These are phyloP conservation scores for Phytopythium chamaehyphon DNA, from an alignment of 352 stramenopile species.

Conservation along the genomic window DNA sequence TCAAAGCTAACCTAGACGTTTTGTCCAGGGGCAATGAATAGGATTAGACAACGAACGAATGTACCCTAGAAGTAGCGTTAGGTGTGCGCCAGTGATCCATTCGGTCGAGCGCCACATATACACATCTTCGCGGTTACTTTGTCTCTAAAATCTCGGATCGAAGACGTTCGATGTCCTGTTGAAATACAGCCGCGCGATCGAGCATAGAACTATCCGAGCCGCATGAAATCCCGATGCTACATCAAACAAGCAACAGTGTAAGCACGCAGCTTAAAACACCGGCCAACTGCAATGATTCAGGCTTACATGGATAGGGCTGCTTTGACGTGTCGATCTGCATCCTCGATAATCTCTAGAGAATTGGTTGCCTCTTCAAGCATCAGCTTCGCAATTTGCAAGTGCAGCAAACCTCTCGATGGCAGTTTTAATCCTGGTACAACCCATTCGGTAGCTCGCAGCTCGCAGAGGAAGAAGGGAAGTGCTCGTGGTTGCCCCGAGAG, in stretches of 20 bases:
- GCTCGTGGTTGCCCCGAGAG: constrained; percentile 8
- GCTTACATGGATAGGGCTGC: constrained; percentile 1
- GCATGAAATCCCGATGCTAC: neutral
- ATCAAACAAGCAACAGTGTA: neutral
- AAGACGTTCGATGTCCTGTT: neutral
- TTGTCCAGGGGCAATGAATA: no score
- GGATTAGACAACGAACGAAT: no score
- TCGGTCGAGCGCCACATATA: no score
- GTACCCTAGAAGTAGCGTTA: no score
- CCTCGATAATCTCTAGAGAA: neutral
- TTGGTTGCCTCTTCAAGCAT: constrained; percentile 17
- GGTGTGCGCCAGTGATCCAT: no score
- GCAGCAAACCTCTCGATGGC: constrained; percentile 34
- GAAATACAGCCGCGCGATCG: neutral
- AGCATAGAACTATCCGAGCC: constrained; percentile 1
- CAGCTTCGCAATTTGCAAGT: constrained; percentile 44
- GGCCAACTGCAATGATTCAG: neutral
- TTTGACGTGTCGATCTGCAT: constrained; percentile 2
- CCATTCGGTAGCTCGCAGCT: constrained; percentile 37
- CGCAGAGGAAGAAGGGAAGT: constrained; percentile 19
- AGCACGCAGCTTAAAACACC: neutral
- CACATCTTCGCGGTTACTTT: no score
- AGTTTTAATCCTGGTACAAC: constrained; percentile 30
- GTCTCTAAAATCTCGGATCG: neutral
- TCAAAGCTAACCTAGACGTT: no score